Conservation (phyloP, 257 asterid species). For the Schizonepeta tenuifolia region DNA sequence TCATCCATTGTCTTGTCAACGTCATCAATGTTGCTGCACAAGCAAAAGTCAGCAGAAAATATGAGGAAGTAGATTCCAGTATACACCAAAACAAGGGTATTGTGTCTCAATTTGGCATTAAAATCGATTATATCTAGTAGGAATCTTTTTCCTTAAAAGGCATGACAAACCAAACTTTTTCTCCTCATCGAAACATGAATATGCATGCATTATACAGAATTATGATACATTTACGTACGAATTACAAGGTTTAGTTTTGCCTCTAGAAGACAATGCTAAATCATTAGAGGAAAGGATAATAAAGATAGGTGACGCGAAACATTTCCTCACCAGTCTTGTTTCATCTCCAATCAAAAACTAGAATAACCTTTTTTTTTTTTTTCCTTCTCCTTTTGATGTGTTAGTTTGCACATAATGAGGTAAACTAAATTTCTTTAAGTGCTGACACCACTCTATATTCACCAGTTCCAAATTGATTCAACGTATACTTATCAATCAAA, state of each 20-base stretch:
- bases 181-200: too few species aligned
- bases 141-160: too few species aligned
- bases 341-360: too few species aligned
- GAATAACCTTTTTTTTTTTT: not conserved
- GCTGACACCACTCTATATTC: constrained; percentile 11
- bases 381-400: not conserved
- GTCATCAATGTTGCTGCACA: constrained; percentile 69
- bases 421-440: not conserved
- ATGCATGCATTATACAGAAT: too few species aligned
- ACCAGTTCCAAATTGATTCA: not conserved
- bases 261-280: too few species aligned
- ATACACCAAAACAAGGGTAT: not conserved
- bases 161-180: too few species aligned
- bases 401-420: not conserved
- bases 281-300: too few species aligned
- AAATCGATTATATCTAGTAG: too few species aligned
- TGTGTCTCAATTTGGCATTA: not conserved
- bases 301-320: too few species aligned
- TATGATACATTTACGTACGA: too few species aligned
- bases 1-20: constrained; percentile 96
- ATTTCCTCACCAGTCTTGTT: too few species aligned
- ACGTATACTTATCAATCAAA: not conserved
- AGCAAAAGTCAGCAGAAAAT: constrained; percentile 17
- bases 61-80: constrained; percentile 26
- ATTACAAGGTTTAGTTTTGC: too few species aligned